phyloP scores from a whole-genome alignment of 208 protist genomes.

The Trypanosoma avium region DNA sequence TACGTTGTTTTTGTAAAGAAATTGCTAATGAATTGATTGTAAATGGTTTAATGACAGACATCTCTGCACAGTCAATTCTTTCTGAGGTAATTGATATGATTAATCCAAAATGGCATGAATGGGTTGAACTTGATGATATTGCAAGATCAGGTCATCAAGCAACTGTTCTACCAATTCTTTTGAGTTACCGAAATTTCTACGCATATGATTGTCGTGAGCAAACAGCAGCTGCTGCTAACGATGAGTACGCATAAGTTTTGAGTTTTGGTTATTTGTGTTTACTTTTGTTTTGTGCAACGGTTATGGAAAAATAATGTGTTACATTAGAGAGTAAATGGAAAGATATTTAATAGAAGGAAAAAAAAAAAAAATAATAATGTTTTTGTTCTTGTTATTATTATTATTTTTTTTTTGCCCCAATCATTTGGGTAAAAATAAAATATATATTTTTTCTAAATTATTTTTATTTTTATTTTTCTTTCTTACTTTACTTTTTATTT shows the following conservation, averaged over 20 bases:
- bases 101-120: conserved; percentile 84
- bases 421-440: too few species aligned
- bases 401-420: too few species aligned
- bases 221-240: conserved; percentile 69
- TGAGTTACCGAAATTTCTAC: conserved; percentile 88
- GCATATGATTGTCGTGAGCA: conserved; percentile 91
- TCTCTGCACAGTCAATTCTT: conserved; percentile 78
- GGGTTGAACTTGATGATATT: conserved; percentile 80
- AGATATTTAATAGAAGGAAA: too few species aligned
- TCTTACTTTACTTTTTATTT: conserved; percentile 3
- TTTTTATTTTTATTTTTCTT: conserved; percentile 24
- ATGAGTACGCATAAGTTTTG: conserved; percentile 56
- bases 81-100: conserved; percentile 92
- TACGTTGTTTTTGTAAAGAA: conserved; percentile 88
- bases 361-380: too few species aligned
- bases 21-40: conserved; percentile 68
- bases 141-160: conserved; percentile 76
- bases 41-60: conserved; percentile 77
- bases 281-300: neutral
- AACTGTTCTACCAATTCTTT: conserved; percentile 78
- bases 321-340: too few species aligned
- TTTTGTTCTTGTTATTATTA: too few species aligned
- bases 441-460: neutral
- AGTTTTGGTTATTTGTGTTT: neutral
- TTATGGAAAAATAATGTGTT: too few species aligned